Evolutionary conservation across 768 basidiomycete species (phyloP).

Genomic region (Hygrocybe coccinea): DNA sequence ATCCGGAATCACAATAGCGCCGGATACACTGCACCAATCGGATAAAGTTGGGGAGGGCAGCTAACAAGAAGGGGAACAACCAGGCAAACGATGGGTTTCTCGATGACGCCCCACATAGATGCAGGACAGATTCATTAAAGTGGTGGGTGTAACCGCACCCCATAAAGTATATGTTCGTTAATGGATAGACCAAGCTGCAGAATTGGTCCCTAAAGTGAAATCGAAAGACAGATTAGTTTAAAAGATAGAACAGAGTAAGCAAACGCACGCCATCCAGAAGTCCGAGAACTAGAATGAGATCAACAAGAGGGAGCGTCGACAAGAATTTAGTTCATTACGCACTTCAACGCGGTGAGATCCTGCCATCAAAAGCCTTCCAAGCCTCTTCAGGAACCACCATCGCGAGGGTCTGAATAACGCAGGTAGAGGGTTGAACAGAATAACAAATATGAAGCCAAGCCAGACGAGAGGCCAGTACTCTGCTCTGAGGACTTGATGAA

Average conservation of each 20-base stretch:
- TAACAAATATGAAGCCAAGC: slow-evolving; percentile 54
- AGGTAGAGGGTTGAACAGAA: slow-evolving; percentile 75
- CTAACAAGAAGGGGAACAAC: slow-evolving; percentile 57
- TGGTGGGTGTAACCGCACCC: slow-evolving; percentile 64
- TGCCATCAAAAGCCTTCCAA: slow-evolving; percentile 61
- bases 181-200: slow-evolving; percentile 70
- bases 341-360: slow-evolving; percentile 77
- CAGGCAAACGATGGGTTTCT: slow-evolving; percentile 46
- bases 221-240: not conserved
- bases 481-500: slow-evolving; percentile 40
- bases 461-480: slow-evolving; percentile 79
- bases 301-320: not conserved
- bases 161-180: slow-evolving; percentile 72
- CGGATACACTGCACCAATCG: slow-evolving; percentile 84
- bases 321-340: slow-evolving; percentile 14
- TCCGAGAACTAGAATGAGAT: slow-evolving; percentile 31
- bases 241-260: not conserved
- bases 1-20: slow-evolving; percentile 76
- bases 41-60: slow-evolving; percentile 61
- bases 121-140: slow-evolving; percentile 40
- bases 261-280: slow-evolving; percentile 80
- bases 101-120: slow-evolving; percentile 27
- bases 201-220: slow-evolving; percentile 59
- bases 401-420: slow-evolving; percentile 58
- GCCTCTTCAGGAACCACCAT: slow-evolving; percentile 72